Evolutionary conservation across 371 early-diverging fungal species (phyloP).

Genomic region (Mucor mucedo): DNA sequence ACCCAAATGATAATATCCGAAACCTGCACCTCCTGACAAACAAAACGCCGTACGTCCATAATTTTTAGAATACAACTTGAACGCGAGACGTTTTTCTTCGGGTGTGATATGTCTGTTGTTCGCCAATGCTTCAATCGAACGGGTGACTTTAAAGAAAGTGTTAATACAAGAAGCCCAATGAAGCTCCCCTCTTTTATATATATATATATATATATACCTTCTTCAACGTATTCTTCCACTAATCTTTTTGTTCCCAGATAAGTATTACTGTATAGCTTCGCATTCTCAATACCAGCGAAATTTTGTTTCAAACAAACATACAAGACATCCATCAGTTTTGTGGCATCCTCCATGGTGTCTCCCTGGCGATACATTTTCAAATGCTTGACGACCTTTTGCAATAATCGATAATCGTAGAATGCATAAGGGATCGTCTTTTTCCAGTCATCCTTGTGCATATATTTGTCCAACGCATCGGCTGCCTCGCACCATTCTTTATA

Average conservation of each 20-base stretch:
- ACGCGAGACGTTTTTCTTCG: slow-evolving; percentile 73
- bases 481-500: slow-evolving; percentile 77
- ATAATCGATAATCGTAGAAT: slow-evolving; percentile 72
- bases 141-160: slow-evolving; percentile 46
- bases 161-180: no score
- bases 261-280: slow-evolving; percentile 74
- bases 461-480: slow-evolving; percentile 73
- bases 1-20: slow-evolving; percentile 83
- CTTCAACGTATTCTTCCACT: slow-evolving; percentile 81
- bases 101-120: slow-evolving; percentile 48
- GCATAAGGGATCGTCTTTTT: slow-evolving; percentile 64
- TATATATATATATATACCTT: slow-evolving; percentile 53
- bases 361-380: slow-evolving; percentile 42
- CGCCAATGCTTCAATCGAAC: slow-evolving; percentile 68
- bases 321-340: slow-evolving; percentile 53
- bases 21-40: slow-evolving; percentile 88
- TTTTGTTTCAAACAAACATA: slow-evolving; percentile 79
- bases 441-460: slow-evolving; percentile 78
- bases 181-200: neutral
- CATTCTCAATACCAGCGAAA: slow-evolving; percentile 83
- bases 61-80: slow-evolving; percentile 74
- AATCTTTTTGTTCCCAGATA: slow-evolving; percentile 81
- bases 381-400: slow-evolving; percentile 68
- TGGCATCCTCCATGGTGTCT: slow-evolving; percentile 35
- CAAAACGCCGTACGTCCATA: slow-evolving; percentile 91